Conservation (phyloP, 805 yeast species). For the Ogataea haglerorum region DNA sequence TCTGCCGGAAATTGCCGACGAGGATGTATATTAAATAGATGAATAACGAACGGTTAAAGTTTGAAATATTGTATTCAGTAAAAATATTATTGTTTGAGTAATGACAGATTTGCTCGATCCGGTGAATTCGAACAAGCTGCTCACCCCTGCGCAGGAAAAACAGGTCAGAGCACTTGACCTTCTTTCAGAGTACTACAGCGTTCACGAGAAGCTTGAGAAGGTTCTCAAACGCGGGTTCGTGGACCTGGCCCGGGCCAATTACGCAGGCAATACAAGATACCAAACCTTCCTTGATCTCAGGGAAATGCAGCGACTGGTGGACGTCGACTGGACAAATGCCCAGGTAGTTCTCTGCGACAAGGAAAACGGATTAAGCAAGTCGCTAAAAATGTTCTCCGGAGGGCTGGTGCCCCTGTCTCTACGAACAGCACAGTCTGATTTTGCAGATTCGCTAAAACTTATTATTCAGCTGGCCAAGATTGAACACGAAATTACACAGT, state of each 20-base stretch:
- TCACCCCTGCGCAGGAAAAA: conserved; percentile 3
- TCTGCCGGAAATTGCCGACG: conserved; percentile 13
- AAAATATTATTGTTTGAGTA: conserved; percentile 5
- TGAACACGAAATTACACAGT: conserved; percentile 2
- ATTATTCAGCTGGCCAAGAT: conserved; percentile 15
- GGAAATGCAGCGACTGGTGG: conserved; percentile 13
- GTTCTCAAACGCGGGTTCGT: conserved; percentile 35
- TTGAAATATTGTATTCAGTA: background rate
- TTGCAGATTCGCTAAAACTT: conserved; percentile 7
- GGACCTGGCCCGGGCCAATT: conserved; percentile 43
- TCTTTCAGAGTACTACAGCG: conserved; percentile 34
- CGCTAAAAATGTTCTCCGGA: conserved; percentile 24
- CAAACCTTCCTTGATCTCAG: conserved; percentile 21
- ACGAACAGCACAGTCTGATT: conserved; percentile 18
- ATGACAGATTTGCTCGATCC: background rate
- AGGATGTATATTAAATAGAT: conserved; percentile 4
- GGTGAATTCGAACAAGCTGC: background rate
- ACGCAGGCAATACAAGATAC: conserved; percentile 22
- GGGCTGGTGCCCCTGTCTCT: conserved; percentile 26
- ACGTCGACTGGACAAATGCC: conserved; percentile 2
- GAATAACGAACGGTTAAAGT: background rate
- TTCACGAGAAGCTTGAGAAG: conserved; percentile 20
- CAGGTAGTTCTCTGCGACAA: background rate
- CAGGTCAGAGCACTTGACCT: conserved; percentile 29
- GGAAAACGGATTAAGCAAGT: background rate